Evolutionary conservation across 225 moss, liverwort and hornwort genomes (phyloP).

Genomic region (Polytrichum formosum): DNA sequence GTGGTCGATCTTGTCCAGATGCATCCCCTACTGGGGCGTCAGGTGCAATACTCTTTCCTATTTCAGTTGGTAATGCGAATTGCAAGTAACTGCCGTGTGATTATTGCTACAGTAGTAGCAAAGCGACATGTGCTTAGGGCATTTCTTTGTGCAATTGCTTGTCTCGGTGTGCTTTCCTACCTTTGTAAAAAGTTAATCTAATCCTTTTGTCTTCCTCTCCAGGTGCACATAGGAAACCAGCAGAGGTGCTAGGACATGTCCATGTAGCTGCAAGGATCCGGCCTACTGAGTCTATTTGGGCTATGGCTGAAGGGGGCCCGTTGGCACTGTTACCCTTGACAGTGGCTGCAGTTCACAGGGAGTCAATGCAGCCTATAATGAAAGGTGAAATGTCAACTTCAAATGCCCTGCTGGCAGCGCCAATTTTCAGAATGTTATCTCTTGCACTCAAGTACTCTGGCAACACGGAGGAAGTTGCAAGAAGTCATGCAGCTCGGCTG

Average conservation of each 20-base stretch:
- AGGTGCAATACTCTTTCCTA: conserved; percentile 41
- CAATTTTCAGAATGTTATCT: conserved; percentile 76
- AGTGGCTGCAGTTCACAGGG: conserved; percentile 73
- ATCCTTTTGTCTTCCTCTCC: conserved; percentile 13
- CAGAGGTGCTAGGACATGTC: conserved; percentile 90
- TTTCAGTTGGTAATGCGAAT: not conserved
- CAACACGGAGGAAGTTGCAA: conserved; percentile 81
- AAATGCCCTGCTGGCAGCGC: conserved; percentile 66
- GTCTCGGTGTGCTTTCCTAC: not conserved
- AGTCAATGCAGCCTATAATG: conserved; percentile 59
- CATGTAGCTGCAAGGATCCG: conserved; percentile 84
- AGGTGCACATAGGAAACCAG: conserved; percentile 88
- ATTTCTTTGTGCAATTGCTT: not conserved
- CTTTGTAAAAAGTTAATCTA: not conserved
- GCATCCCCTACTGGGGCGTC: conserved; percentile 86
- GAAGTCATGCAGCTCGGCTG: conserved; percentile 70
- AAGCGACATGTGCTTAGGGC: not conserved
- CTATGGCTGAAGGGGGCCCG: conserved; percentile 83
- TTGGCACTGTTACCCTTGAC: conserved; percentile 73
- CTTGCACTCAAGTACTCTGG: conserved; percentile 72
- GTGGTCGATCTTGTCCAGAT: conserved; percentile 84
- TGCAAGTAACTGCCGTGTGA: not conserved
- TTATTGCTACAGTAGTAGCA: too few species aligned
- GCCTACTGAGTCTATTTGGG: conserved; percentile 79
- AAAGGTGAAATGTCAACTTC: conserved; percentile 69